A percentile compares a stretch with the other conserved stretches of the same genome.
These are phyloP conservation scores for Calonectria montana DNA, from an alignment of 2,329 filamentous ascomycete genomes.

Conservation along the genomic window DNA sequence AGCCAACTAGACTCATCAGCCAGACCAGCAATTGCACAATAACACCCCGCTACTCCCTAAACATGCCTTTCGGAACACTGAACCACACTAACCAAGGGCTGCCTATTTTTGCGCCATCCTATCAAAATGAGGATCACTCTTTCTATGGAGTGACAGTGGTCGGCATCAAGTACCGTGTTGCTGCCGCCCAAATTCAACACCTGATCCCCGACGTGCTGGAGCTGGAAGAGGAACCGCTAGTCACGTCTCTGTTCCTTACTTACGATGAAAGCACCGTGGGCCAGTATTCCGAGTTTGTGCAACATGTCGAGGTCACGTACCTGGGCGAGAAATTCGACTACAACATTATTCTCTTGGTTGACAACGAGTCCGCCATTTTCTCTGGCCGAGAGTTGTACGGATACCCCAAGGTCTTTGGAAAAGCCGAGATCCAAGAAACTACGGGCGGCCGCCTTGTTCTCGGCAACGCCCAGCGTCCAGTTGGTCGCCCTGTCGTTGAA, in stretches of 20 bases:
- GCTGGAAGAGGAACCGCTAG: conserved; percentile 20
- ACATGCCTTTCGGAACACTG: conserved; percentile 22
- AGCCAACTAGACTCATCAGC: too few relatives aligned
- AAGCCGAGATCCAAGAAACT: conserved; percentile 9
- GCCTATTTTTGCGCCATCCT: conserved; percentile 20
- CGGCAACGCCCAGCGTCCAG: conserved; percentile 16
- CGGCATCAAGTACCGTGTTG: conserved; percentile 22
- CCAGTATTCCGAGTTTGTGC: conserved; percentile 20
- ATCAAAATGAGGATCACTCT: conserved; percentile 3
- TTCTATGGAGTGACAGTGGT: conserved; percentile 19
- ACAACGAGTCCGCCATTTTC: conserved; percentile 26
- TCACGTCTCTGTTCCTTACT: conserved; percentile 16
- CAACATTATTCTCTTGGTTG: conserved; percentile 20
- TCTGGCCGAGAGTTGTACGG: conserved; percentile 22
- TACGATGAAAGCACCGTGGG: conserved; percentile 19
- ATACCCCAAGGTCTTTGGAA: conserved; percentile 22
- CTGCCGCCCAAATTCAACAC: conserved; percentile 14
- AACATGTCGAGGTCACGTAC: conserved; percentile 24
- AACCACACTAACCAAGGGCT: conserved; percentile 13
- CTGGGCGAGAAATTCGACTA: conserved; percentile 20
- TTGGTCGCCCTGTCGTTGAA: conserved; percentile 11
- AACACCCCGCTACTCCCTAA: too few relatives aligned
- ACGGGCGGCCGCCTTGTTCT: conserved; percentile 13
- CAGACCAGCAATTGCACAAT: too few relatives aligned
- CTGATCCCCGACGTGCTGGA: conserved; percentile 20